A percentile compares a stretch with the other conserved stretches of the same genome.
phyloP scores from a whole-genome alignment of 1,284 basidiomycete genomes.

The Austroboletus niveus region DNA sequence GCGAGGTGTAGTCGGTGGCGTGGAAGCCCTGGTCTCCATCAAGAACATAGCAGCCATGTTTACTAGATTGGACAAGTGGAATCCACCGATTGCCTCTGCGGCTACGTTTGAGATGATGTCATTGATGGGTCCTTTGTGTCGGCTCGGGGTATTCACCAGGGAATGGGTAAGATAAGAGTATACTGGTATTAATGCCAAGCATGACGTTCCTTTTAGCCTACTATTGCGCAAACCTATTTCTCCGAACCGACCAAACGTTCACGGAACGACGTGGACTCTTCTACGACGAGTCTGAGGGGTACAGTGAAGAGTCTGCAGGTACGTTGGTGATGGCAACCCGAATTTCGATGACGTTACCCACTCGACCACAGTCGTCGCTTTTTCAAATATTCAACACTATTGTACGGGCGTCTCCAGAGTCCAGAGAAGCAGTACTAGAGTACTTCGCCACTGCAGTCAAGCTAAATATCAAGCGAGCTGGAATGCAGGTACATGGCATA shows the following conservation, averaged over 20 bases:
- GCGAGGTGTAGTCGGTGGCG: constrained; percentile 82
- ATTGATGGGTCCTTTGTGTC: constrained; percentile 78
- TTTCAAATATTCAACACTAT: constrained; percentile 90
- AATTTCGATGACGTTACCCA: constrained; percentile 4
- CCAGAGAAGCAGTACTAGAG: constrained; percentile 82
- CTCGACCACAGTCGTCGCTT: constrained; percentile 58
- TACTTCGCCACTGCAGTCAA: constrained; percentile 78
- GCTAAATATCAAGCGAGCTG: constrained; percentile 84
- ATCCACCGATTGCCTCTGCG: constrained; percentile 57
- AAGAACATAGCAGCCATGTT: constrained; percentile 85
- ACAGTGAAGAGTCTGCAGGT: constrained; percentile 84
- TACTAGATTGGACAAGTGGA: constrained; percentile 70
- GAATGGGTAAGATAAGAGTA: constrained; percentile 72
- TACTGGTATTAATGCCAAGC: neutral
- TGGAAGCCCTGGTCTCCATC: constrained; percentile 78
- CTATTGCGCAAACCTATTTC: constrained; percentile 78
- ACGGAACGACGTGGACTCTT: constrained; percentile 77
- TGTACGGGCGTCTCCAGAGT: constrained; percentile 77
- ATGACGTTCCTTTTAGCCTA: constrained; percentile 52
- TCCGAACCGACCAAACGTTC: constrained; percentile 78
- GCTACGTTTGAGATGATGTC: constrained; percentile 61
- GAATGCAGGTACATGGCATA: constrained; percentile 66
- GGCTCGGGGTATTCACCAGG: constrained; percentile 79
- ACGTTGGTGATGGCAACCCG: neutral
- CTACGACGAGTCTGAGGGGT: constrained; percentile 77